phyloP scores from a whole-genome alignment of 2,329 filamentous ascomycete genomes.

The Cladosporium cucumerinum region DNA sequence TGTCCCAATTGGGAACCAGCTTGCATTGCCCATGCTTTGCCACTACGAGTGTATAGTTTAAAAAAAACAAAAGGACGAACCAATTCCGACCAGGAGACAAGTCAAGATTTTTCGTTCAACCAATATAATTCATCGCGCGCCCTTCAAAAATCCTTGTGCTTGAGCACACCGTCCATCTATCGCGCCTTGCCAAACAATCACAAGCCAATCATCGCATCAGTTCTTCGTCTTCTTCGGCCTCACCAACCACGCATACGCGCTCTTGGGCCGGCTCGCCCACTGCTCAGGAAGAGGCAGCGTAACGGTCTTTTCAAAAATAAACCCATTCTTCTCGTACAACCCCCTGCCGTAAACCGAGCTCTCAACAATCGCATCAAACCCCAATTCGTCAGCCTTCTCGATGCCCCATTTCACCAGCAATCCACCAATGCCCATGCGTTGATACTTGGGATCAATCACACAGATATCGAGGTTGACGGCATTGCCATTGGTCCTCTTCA shows the following conservation, averaged over 20 bases:
- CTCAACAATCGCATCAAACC: constrained; percentile 31
- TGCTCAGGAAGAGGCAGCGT: constrained; percentile 19
- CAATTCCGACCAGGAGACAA: not conserved
- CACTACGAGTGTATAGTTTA: not conserved
- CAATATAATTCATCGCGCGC: not conserved
- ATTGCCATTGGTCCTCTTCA: constrained; percentile 26
- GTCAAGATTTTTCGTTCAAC: not conserved
- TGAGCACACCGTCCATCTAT: constrained; percentile 7
- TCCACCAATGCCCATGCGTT: constrained; percentile 28
- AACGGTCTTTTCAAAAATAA: constrained; percentile 29
- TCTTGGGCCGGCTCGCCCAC: constrained; percentile 20
- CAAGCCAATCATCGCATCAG: not conserved
- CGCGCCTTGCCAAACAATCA: not conserved
- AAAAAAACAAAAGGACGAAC: not conserved
- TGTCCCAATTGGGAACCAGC: not conserved
- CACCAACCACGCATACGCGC: constrained; percentile 29
- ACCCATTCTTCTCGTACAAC: constrained; percentile 34
- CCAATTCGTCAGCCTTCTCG: constrained; percentile 29
- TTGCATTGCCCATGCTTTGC: not conserved
- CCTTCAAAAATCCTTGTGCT: not conserved
- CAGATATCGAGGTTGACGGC: constrained; percentile 31
- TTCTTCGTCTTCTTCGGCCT: constrained; percentile 23
- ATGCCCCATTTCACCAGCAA: constrained; percentile 31
- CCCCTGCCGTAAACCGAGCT: constrained; percentile 29
- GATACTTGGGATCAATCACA: constrained; percentile 30